phyloP scores from a whole-genome alignment of 2,329 filamentous ascomycete genomes.

The Xylaria sp. region DNA sequence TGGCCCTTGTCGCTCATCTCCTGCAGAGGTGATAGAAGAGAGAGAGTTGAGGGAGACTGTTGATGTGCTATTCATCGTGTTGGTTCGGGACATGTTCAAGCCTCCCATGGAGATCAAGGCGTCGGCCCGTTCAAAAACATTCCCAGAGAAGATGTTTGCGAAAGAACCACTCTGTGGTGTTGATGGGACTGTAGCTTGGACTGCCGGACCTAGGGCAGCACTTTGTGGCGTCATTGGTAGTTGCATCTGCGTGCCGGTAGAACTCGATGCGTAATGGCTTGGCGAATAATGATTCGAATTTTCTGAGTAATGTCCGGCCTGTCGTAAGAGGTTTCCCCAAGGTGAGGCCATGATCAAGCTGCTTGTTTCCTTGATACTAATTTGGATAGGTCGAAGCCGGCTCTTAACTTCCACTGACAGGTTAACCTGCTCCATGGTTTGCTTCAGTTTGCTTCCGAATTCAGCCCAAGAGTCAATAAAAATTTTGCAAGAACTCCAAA shows the following conservation, averaged over 20 bases:
- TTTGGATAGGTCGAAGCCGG: slow-evolving; percentile 82
- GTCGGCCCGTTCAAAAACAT: slow-evolving; percentile 70
- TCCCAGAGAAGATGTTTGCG: slow-evolving; percentile 63
- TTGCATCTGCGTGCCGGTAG: slow-evolving; percentile 49
- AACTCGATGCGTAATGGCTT: slow-evolving; percentile 50
- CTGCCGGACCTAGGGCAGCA: slow-evolving; percentile 87
- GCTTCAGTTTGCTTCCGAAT: slow-evolving; percentile 69
- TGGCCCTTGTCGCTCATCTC: slow-evolving; percentile 46
- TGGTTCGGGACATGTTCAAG: slow-evolving; percentile 65
- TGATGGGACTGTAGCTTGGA: slow-evolving; percentile 86
- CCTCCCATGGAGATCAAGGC: slow-evolving; percentile 67
- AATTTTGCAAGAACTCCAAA: slow-evolving; percentile 77
- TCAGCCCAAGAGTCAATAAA: slow-evolving; percentile 78
- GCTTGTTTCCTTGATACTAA: slow-evolving; percentile 82
- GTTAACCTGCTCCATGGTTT: slow-evolving; percentile 61
- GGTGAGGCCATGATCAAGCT: slow-evolving; percentile 73
- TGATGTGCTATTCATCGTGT: slow-evolving; percentile 53
- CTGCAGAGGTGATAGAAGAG: slow-evolving; percentile 45
- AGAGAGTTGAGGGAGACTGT: slow-evolving; percentile 51
- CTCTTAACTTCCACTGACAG: slow-evolving; percentile 74
- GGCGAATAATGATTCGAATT: slow-evolving; percentile 44
- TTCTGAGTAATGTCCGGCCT: slow-evolving; percentile 45
- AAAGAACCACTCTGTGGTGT: slow-evolving; percentile 70
- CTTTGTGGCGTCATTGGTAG: slow-evolving; percentile 89
- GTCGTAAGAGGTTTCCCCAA: slow-evolving; percentile 60